Base-by-base conservation (phyloP, 2,329 filamentous ascomycete species). In the Calonectria leucothoes region DNA sequence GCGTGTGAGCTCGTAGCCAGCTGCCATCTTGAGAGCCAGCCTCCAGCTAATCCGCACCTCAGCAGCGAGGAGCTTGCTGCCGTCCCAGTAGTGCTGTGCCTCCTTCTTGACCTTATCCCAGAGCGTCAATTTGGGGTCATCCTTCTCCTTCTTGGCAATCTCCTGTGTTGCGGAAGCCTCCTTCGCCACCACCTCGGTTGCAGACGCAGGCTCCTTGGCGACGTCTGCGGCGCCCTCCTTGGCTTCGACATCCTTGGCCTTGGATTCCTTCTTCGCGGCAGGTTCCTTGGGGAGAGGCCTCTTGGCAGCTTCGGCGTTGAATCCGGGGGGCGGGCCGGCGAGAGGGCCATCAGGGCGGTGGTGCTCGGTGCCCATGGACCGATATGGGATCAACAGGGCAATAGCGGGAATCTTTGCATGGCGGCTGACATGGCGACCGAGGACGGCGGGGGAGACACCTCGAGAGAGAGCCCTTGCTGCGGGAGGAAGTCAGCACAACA, bases 51-150 rank as follows among this genome's bases (percentile, higher is more conserved):
- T 99, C 85, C 89, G 95, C 82, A 98, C 93, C 86, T 99, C 97
- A 2, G 95, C 94, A 27, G 93, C 96, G 78, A 99, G 88, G 81
- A 99, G 89, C 86, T 99, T 99, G 33, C 95, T 98, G 73, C 97
- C 97, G 85, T 99, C 97, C 96, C 97, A 98, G 87, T 99, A 99
- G 85, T 99, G 97, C 75, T 93, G 92, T 17, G 89, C 90, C 85
- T 99, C 97, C 84, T 97, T 96, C 90, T 98, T 99, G 82, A 99
- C 93, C 87, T 96, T 98, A 84, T 98, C 94, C 85, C 92, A 93
- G 1, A 98, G 64, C 0, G 96, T 98, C 85, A 98, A 86, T 83
- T 98, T 98, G 88, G 96, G 95, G 79, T 93, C 90, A 74, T 94
- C 93, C 84, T 94, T 93, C 78, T 92, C 92, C 20, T 88, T 88